Evolutionary conservation across 108 stramenopile genomes (phyloP), one percentile per base, ranked within the genome.

Genomic region (Epithemia pelagica): DNA sequence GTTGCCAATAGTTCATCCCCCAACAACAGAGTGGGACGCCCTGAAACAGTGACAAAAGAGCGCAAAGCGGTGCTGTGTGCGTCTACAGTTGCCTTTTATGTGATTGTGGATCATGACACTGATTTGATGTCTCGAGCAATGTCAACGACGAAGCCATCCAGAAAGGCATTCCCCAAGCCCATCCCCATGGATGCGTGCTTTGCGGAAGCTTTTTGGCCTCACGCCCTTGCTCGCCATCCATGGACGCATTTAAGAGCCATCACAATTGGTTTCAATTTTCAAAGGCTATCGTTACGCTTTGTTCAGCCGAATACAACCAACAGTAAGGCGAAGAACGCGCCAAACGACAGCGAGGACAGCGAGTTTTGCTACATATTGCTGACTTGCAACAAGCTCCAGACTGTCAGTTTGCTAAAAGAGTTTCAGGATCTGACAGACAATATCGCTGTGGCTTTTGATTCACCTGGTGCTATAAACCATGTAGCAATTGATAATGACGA

Each of bases 211-310:
- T 64, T 69, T 22, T 92, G 87, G 89, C 89, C 92, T 3, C 88
- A 90, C 71, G 87, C 88, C 54, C 68, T 87, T 21, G 82, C 87
- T 1, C 78, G 89, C 0, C 89, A 90, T 54, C 63, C 83, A 0
- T 69, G 87, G 0, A 74, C 73, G 7, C 74, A 75, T 28, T 77
- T 94, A 22, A 29, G 75, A 30, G 69, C 81, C 8, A 83, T 90
- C 59, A 79, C 81, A 25, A 94, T 94, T 74, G 92, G 92, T 25
- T 94, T 94, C 68, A 78, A 81, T 21, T 94, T 94, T 66, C 92
- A 94, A 69, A 74, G 92, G 18, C 73, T 94, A 19, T 77, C 75
- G 22, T 75, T 94, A 15, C 79, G 73, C 28, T 90, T 94, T 64
- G 71, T 68, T n/a, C 76, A 77, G 52, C 59, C 77, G 24, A 62